Evolutionary conservation across 768 basidiomycete genomes (phyloP), one percentile per base, ranked within the genome.

Genomic region (Trametes cubensis): DNA sequence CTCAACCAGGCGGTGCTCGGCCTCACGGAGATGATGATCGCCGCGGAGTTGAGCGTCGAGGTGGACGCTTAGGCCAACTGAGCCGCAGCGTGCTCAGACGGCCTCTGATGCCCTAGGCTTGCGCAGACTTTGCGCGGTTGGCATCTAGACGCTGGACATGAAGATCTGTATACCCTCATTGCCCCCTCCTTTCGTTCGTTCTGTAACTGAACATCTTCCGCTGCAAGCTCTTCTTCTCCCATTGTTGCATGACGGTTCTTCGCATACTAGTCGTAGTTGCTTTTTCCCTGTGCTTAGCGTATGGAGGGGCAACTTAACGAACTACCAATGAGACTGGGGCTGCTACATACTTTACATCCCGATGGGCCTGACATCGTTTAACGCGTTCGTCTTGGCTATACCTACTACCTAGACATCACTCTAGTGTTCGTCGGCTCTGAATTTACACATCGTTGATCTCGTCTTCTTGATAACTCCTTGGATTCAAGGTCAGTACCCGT

Each of bases 1-100:
- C 39, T 74, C 46, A 69, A 69, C 66, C 70, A 70, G 67, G 72
- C 70, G n/a, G n/a, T 73, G 56, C 42, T 71, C 53, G 72, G 70
- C 44, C 45, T 73, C 53, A 54, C 55, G 20, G 70, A 68, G 49
- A 57, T 73, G 48, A 41, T 69, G 48, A 49, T 70, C 44, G 71
- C 67, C 30, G 69, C 66, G 21, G 28, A 57, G 49, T 41, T 42
- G 18, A 51, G 44, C 28, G 48, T 26, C 15, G 6, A 34, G 28
- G 28, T 28, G 4, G 47, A 25, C 4, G 47, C 47, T 25, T 10
- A 48, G 40, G 58, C 47, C 23, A 51, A 51, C 48, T 59, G 28
- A 59, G n/a, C n/a, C n/a, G n/a, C n/a, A n/a, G 49, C 42, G 34
- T 34, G 34, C 34, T 34, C 34, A 7, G 18, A 18, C 10, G 20